A percentile compares a stretch with the other conserved stretches of the same genome.
Evolutionary conservation across 2,329 filamentous ascomycete species (phyloP).

Genomic region (Bipolaris gigantea): DNA sequence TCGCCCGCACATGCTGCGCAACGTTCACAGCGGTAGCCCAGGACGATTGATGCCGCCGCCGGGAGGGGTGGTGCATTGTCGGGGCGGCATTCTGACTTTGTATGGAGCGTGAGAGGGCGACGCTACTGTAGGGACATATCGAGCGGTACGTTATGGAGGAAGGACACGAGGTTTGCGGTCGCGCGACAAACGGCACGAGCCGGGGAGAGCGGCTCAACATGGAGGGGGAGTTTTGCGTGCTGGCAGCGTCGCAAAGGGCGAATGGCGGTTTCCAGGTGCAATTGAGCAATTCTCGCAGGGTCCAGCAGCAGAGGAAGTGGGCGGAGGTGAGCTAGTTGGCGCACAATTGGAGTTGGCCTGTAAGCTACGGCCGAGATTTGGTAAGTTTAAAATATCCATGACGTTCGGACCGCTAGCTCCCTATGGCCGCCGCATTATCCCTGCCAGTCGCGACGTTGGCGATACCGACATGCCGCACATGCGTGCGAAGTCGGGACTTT

Average conservation of each 20-base stretch:
- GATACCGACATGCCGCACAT: not conserved
- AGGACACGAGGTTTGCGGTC: slow-evolving; percentile 21
- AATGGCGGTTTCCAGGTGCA: slow-evolving; percentile 17
- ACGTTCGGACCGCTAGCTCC: slow-evolving; percentile 13
- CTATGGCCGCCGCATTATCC: slow-evolving; percentile 5
- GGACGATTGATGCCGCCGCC: slow-evolving; percentile 61
- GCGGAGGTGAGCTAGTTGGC: slow-evolving; percentile 5
- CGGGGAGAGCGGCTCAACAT: slow-evolving; percentile 44
- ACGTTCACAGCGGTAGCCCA: slow-evolving; percentile 73
- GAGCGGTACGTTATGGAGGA: slow-evolving; percentile 22
- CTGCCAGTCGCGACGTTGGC: slow-evolving; percentile 2
- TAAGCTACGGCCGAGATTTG: slow-evolving; percentile 16
- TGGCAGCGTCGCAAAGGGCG: not conserved
- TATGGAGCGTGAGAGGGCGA: slow-evolving; percentile 7
- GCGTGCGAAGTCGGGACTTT: not conserved
- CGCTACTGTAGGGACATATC: slow-evolving; percentile 28
- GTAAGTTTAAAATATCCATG: slow-evolving; percentile 12
- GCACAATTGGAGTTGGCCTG: slow-evolving; percentile 4
- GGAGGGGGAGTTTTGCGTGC: slow-evolving; percentile 5
- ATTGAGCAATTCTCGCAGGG: slow-evolving; percentile 25
- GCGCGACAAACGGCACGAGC: slow-evolving; percentile 39
- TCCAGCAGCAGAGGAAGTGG: slow-evolving; percentile 7
- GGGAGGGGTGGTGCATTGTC: slow-evolving; percentile 43
- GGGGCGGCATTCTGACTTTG: slow-evolving; percentile 17
- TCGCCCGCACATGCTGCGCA: slow-evolving; percentile 69